Evolutionary conservation across 257 asterid species (phyloP).

Genomic region (Scutellaria barbata): DNA sequence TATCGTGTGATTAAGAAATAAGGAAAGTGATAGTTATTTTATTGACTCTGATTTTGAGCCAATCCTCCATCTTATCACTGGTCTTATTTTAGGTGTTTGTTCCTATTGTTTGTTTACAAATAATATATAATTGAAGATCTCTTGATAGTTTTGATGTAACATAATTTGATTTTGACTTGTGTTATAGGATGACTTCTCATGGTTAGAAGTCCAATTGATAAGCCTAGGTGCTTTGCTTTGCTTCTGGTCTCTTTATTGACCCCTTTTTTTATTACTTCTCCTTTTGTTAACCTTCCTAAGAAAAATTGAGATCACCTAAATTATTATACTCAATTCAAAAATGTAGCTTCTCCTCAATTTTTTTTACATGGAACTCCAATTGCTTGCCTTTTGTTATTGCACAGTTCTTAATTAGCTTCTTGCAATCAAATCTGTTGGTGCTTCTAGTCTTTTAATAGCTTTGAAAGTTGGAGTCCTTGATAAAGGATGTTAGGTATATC

Average conservation of each 20-base stretch:
- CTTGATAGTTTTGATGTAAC: background rate
- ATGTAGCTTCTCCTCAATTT: background rate
- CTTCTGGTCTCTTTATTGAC: background rate
- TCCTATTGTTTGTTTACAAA: background rate
- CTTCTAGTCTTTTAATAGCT: slow-evolving; percentile 9
- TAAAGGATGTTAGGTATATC: slow-evolving; percentile 68
- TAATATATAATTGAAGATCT: background rate
- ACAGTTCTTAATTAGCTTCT: slow-evolving; percentile 4
- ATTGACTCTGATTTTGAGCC: slow-evolving; percentile 4
- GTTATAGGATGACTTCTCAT: background rate
- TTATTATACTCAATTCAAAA: background rate
- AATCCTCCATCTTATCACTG: background rate
- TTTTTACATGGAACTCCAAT: background rate
- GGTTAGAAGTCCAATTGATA: background rate
- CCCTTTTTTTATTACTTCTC: background rate
- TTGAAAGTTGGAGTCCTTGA: slow-evolving; percentile 52
- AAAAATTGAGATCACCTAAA: slow-evolving; percentile 7
- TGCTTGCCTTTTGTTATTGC: background rate
- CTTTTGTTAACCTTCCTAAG: background rate
- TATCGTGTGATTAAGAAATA: slow-evolving; percentile 1
- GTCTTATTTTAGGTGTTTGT: slow-evolving; percentile 3
- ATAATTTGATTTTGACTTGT: background rate
- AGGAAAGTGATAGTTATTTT: slow-evolving; percentile 5
- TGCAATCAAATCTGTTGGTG: background rate
- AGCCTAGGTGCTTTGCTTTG: background rate